A percentile compares a stretch with the other conserved stretches of the same genome.
Conservation (phyloP, 1,139 yeast species). For the Ogataea hybrid region DNA sequence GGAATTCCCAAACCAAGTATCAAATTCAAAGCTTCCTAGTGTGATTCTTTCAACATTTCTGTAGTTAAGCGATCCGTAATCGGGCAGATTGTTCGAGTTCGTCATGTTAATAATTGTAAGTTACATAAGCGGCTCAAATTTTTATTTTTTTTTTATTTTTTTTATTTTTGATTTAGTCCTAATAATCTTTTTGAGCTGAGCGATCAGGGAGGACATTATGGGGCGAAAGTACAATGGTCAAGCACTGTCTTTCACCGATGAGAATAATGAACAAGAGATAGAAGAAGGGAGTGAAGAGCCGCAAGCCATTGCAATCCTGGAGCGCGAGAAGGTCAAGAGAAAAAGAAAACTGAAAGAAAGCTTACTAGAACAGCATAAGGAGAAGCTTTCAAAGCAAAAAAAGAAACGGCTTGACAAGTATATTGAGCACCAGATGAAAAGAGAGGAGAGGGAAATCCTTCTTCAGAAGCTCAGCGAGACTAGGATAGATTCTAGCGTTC, state of each 20-base stretch:
- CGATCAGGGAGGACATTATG: background rate
- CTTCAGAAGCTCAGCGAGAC: no score
- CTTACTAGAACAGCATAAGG: no score
- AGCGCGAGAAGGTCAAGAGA: no score
- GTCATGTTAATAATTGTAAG: conserved; percentile 1
- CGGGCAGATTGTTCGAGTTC: conserved; percentile 10
- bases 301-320: conserved; percentile 39
- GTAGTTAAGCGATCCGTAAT: conserved; percentile 57
- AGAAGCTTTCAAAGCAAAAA: no score
- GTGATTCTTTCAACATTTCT: conserved; percentile 65
- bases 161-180: background rate
- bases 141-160: background rate
- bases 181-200: no score
- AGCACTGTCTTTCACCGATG: conserved; percentile 43
- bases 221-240: conserved; percentile 24
- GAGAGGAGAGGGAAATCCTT: no score
- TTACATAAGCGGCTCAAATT: conserved; percentile 8
- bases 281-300: conserved; percentile 48
- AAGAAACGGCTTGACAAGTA: no score
- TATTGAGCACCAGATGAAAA: no score
- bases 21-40: conserved; percentile 62
- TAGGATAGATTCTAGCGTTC: no score
- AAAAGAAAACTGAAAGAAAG: no score
- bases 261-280: conserved; percentile 61
- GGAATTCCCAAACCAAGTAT: conserved; percentile 85